phyloP scores from a whole-genome alignment of 2,329 filamentous ascomycete genomes.

The Colletotrichum lindemuthianum region DNA sequence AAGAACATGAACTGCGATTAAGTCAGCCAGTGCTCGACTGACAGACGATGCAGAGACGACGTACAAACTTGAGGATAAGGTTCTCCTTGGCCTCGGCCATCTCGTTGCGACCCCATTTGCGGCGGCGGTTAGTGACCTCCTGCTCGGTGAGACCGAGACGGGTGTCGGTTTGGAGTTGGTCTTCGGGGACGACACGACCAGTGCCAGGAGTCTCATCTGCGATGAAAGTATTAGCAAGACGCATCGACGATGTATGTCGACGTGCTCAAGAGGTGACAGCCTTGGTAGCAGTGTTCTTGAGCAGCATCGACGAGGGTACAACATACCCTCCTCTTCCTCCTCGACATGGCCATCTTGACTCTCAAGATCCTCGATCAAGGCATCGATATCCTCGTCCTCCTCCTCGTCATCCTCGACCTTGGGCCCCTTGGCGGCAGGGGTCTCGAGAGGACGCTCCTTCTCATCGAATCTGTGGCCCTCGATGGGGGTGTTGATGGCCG shows the following conservation, averaged over 20 bases:
- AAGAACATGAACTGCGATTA: constrained; percentile 70
- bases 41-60: neutral
- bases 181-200: constrained; percentile 74
- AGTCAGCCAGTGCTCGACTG: neutral
- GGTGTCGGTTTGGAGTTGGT: constrained; percentile 81
- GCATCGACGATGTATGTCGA: neutral
- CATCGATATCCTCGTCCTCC: constrained; percentile 82
- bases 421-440: constrained; percentile 49
- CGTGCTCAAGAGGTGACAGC: neutral
- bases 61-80: constrained; percentile 78
- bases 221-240: constrained; percentile 10
- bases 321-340: constrained; percentile 67
- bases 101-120: constrained; percentile 81
- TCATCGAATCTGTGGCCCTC: constrained; percentile 73
- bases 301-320: neutral
- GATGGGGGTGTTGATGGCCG: constrained; percentile 71
- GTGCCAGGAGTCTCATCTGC: constrained; percentile 56
- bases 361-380: constrained; percentile 87
- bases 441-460: constrained; percentile 59
- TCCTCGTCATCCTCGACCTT: constrained; percentile 74
- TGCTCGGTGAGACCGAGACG: constrained; percentile 75
- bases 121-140: constrained; percentile 71
- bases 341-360: constrained; percentile 78
- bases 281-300: neutral
- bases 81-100: constrained; percentile 95